Percentiles rank a stretch among this genome's conserved stretches.
phyloP scores from a whole-genome alignment of 1,139 yeast species.

The Wickerhamomyces sp. region DNA sequence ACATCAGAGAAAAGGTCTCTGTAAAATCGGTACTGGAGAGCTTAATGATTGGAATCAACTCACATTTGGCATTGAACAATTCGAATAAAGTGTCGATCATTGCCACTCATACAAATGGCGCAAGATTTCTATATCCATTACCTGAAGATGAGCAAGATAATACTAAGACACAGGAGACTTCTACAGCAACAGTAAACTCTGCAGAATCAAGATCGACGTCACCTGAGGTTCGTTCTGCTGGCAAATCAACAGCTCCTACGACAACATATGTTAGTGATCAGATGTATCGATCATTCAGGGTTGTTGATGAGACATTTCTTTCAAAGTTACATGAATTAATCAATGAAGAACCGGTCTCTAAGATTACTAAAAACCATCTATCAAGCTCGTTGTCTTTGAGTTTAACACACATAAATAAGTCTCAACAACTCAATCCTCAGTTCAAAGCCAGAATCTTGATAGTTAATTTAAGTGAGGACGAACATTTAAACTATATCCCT shows the following conservation, averaged over 20 bases:
- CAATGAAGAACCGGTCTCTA: conserved; percentile 27
- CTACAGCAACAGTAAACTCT: conserved; percentile 7
- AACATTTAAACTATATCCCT: conserved; percentile 80
- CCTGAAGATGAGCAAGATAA: conserved; percentile 14
- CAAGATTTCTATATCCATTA: conserved; percentile 68
- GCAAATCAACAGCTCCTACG: no score
- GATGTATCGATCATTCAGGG: conserved; percentile 84
- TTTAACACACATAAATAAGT: conserved; percentile 72
- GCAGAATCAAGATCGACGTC: conserved; percentile 25
- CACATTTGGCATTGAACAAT: conserved; percentile 82
- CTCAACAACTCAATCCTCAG: conserved; percentile 48
- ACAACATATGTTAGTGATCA: conserved; percentile 36
- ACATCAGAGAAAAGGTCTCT: conserved; percentile 33
- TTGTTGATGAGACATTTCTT: conserved; percentile 76
- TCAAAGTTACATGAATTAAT: conserved; percentile 52
- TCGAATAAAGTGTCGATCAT: conserved; percentile 82
- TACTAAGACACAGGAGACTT: conserved; percentile 1
- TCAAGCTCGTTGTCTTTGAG: conserved; percentile 40
- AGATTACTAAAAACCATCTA: conserved; percentile 22
- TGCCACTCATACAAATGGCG: conserved; percentile 70
- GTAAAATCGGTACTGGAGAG: conserved; percentile 56
- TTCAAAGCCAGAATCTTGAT: conserved; percentile 72
- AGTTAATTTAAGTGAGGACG: conserved; percentile 73
- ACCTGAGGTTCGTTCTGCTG: no score
- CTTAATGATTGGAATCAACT: conserved; percentile 69